Percentiles rank a stretch among this genome's conserved stretches.
Evolutionary conservation across 140 eudicot species (phyloP).

Genomic region (Cichorium intybus): DNA sequence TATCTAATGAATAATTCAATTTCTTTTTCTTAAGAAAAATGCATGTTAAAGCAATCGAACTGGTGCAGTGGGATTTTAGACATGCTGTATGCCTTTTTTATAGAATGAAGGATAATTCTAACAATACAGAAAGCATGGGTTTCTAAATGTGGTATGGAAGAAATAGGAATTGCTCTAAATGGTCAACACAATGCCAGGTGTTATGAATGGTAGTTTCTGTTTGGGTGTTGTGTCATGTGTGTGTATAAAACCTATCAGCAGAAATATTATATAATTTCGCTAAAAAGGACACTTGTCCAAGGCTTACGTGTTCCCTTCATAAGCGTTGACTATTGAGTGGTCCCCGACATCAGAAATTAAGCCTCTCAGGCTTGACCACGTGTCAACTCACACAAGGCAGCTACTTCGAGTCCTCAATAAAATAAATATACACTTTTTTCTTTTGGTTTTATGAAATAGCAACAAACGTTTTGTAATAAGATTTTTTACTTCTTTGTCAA

Average conservation of each 20-base stretch:
- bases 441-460: background rate
- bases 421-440: background rate
- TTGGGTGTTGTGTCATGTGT: slow-evolving; percentile 20
- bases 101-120: too few species aligned
- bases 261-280: background rate
- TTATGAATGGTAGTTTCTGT: background rate
- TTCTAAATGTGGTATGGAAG: background rate
- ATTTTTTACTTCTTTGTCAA: background rate
- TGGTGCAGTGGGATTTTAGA: too few species aligned
- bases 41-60: too few species aligned
- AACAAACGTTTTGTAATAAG: background rate
- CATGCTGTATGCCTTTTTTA: too few species aligned
- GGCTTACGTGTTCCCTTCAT: slow-evolving; percentile 20
- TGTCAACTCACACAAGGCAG: slow-evolving; percentile 15
- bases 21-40: too few species aligned
- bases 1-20: too few species aligned
- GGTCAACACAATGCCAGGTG: slow-evolving; percentile 16
- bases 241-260: background rate
- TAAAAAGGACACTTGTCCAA: slow-evolving; percentile 27
- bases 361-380: slow-evolving; percentile 23
- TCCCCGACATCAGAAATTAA: slow-evolving; percentile 12
- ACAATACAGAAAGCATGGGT: too few species aligned
- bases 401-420: background rate
- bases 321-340: slow-evolving; percentile 25
- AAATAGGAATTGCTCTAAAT: background rate